Evolutionary conservation across 805 yeast genomes (phyloP).

Genomic region (Saturnispora diversa): DNA sequence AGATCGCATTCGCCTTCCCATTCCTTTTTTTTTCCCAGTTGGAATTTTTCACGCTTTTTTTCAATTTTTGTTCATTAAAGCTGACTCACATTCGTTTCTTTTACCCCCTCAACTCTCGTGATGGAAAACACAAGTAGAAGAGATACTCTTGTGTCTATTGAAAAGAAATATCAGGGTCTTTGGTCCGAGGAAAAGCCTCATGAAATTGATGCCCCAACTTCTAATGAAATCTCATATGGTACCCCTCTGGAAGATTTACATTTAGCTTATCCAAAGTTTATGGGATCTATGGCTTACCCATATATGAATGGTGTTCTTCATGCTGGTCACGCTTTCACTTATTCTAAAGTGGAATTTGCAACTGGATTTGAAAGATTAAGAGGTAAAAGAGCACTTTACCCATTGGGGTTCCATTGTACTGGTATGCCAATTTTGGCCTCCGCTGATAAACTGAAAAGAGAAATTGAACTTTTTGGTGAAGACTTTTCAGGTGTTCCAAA

Average conservation of each 20-base stretch:
- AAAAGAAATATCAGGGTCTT: constrained; percentile 73
- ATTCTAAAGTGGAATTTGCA: constrained; percentile 88
- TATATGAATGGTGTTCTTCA: constrained; percentile 98
- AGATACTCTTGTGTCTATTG: constrained; percentile 84
- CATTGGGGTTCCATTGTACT: constrained; percentile 98
- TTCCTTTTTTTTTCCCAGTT: too few relatives aligned
- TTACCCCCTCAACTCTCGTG: too few relatives aligned
- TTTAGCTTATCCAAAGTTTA: constrained; percentile 73
- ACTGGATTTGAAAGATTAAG: constrained; percentile 91
- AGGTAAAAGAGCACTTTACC: constrained; percentile 88
- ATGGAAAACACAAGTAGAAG: constrained; percentile 74
- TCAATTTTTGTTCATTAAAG: too few relatives aligned
- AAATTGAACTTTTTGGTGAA: constrained; percentile 81
- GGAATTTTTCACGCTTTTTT: constrained; percentile 6
- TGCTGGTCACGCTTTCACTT: constrained; percentile 94
- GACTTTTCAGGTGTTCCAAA: constrained; percentile 65
- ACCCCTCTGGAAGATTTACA: constrained; percentile 63
- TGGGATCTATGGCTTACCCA: constrained; percentile 95
- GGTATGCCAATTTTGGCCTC: constrained; percentile 97
- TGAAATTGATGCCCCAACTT: constrained; percentile 80
- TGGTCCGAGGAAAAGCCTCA: constrained; percentile 87
- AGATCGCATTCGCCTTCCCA: too few relatives aligned
- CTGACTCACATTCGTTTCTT: too few relatives aligned
- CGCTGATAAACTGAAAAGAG: constrained; percentile 92
- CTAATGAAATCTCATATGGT: constrained; percentile 52